Evolutionary conservation across 1,139 yeast species (phyloP), one percentile per base, ranked within the genome.

Genomic region (Protomyces pachydermus): DNA sequence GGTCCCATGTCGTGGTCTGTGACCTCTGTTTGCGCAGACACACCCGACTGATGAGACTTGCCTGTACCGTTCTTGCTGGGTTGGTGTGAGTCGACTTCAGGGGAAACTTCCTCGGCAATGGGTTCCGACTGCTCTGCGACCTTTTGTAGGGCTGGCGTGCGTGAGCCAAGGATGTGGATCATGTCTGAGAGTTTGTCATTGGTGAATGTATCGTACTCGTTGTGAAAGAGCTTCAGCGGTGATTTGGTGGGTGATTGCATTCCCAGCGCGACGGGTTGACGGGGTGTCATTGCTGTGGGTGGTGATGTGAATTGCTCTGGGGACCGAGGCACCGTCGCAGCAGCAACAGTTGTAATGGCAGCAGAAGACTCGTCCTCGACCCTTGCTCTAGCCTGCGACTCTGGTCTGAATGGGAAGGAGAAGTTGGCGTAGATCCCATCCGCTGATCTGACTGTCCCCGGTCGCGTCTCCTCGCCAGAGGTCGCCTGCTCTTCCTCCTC

Each of bases 151-250:
- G 39, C 54, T 12, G 60, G 56, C 9, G 61, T 39, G 9, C 60
- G 53, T 20, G 60, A 54, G 14, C 61, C 65, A 38, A 58, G 62
- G 42, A 58, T 58, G 42, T 55, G 38, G 3, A 58, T 58, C 62
- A 58, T 58, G 25, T 55, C 56, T 14, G 62, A 50, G 18, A 55
- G 42, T 25, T 63, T 61, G 39, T 63, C 65, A 12, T 63, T 56
- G 12, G 67, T 66, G 32, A 66, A 66, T 8, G 67, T 65, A 32
- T 66, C 67, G 18, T 60, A 62, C 35, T 57, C 62, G 10, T 61
- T 53, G 28, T 66, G 67, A 23, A 66, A 66, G 5, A 66, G 61
- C 53, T 66, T 66, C 34, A 66, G 60, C 12, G 67, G 67, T 2
- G 61, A 55, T 12, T 62, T 65, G 3, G 56, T 51, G 12, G 61